Conservation (phyloP, 352 stramenopile genomes). For the Pythium biforme region DNA sequence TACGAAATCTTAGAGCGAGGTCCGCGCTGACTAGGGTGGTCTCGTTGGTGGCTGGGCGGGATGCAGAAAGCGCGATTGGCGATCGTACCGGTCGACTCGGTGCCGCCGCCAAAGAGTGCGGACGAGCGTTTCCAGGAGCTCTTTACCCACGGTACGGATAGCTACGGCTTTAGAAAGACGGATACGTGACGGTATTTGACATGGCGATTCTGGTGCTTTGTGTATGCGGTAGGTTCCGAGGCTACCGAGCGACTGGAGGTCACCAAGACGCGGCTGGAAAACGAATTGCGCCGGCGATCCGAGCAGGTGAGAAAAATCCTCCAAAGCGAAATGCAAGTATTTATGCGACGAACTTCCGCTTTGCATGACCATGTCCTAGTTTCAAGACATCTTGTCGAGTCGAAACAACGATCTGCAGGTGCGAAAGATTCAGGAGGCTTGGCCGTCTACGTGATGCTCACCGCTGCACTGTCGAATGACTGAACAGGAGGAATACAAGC, state of each 20-base stretch:
- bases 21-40: not conserved
- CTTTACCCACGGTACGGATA: conserved; percentile 35
- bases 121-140: conserved; percentile 60
- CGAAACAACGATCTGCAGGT: conserved; percentile 71
- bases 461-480: not conserved
- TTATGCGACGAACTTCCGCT: not conserved
- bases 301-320: conserved; percentile 22
- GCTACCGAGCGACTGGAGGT: conserved; percentile 65
- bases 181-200: no score
- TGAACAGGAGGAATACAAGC: conserved; percentile 56
- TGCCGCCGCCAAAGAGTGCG: conserved; percentile 21
- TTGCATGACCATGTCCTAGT: conserved; percentile 29
- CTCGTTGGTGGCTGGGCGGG: not conserved
- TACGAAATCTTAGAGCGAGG: no score
- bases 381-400: conserved; percentile 59
- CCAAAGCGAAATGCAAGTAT: not conserved
- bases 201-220: not conserved
- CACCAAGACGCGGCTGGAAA: conserved; percentile 60
- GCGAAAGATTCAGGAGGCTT: not conserved
- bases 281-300: conserved; percentile 56
- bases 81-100: conserved; percentile 45
- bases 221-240: conserved; percentile 36
- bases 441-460: not conserved
- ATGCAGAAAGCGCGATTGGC: conserved; percentile 57
- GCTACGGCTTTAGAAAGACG: not conserved